Conservation (phyloP, 495 filamentous ascomycete species). For the Podospora appendiculata region DNA sequence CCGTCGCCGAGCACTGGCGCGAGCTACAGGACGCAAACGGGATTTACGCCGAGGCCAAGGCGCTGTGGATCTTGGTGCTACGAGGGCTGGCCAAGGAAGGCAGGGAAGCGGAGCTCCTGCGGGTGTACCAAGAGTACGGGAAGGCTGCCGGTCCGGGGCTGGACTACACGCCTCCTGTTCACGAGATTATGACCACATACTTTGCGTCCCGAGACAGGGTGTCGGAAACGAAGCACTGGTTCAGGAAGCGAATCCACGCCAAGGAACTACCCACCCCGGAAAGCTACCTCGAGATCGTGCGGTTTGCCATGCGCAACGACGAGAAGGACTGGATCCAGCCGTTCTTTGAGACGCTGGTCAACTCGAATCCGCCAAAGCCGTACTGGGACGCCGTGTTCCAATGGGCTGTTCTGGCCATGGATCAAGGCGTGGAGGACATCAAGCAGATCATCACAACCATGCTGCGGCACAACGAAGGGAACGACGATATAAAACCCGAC, state of each 20-base stretch:
- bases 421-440: constrained; percentile 61
- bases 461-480: constrained; percentile 12
- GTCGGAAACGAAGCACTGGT: constrained; percentile 55
- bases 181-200: constrained; percentile 44
- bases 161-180: constrained; percentile 26
- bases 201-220: constrained; percentile 44
- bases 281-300: constrained; percentile 45
- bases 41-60: constrained; percentile 21
- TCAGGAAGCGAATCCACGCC: constrained; percentile 45
- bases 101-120: constrained; percentile 46
- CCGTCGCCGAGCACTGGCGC: constrained; percentile 36
- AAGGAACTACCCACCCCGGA: constrained; percentile 30
- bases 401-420: constrained; percentile 63
- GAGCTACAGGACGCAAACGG: constrained; percentile 10
- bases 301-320: constrained; percentile 39
- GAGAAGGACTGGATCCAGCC: constrained; percentile 56
- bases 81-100: constrained; percentile 60
- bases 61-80: constrained; percentile 54
- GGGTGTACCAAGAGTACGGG: constrained; percentile 27
- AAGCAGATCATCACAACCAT: constrained; percentile 61
- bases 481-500: constrained; percentile 46
- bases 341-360: constrained; percentile 53
- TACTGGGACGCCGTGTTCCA: constrained; percentile 64
- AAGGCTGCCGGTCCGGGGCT: constrained; percentile 24
- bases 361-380: constrained; percentile 37